These are phyloP conservation scores for Wolfiporia cocos DNA, from an alignment of 1,284 basidiomycete genomes.

Conservation along the genomic window DNA sequence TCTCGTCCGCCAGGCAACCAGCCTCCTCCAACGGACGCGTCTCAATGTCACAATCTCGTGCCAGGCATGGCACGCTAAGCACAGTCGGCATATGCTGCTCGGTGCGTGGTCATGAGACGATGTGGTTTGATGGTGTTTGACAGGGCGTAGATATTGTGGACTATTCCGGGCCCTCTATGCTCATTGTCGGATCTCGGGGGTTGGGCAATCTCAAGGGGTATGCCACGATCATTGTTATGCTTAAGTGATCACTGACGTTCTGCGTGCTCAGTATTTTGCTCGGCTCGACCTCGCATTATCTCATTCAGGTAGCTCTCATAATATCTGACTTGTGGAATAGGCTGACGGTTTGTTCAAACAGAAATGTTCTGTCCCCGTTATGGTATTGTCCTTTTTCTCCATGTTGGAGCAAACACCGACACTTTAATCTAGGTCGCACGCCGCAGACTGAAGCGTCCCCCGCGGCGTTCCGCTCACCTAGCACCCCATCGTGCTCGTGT, in stretches of 20 bases:
- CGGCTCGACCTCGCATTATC: conserved; percentile 96
- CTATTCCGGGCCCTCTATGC: conserved; percentile 85
- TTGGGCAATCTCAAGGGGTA: conserved; percentile 87
- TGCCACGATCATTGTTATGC: conserved; percentile 14
- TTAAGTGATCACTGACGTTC: conserved; percentile 7
- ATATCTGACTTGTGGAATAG: conserved; percentile 2
- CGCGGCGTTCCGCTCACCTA: conserved; percentile 32
- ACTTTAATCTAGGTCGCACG: conserved; percentile 34
- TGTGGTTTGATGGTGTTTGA: background rate
- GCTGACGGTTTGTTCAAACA: conserved; percentile 17
- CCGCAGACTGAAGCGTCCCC: conserved; percentile 46
- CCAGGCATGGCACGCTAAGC: conserved; percentile 96
- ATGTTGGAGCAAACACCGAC: background rate
- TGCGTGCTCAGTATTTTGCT: conserved; percentile 69
- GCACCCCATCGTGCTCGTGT: conserved; percentile 53
- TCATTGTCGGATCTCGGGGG: conserved; percentile 94
- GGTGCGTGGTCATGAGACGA: conserved; percentile 34
- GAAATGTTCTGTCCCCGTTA: conserved; percentile 67
- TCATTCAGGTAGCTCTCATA: conserved; percentile 65
- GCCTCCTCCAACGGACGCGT: conserved; percentile 84
- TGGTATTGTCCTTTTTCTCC: conserved; percentile 30
- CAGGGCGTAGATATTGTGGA: conserved; percentile 74
- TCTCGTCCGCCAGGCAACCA: conserved; percentile 83
- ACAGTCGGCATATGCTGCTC: conserved; percentile 88
- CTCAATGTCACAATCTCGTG: conserved; percentile 85